phyloP scores from a whole-genome alignment of 305 asterid species.

The Ajuga reptans region DNA sequence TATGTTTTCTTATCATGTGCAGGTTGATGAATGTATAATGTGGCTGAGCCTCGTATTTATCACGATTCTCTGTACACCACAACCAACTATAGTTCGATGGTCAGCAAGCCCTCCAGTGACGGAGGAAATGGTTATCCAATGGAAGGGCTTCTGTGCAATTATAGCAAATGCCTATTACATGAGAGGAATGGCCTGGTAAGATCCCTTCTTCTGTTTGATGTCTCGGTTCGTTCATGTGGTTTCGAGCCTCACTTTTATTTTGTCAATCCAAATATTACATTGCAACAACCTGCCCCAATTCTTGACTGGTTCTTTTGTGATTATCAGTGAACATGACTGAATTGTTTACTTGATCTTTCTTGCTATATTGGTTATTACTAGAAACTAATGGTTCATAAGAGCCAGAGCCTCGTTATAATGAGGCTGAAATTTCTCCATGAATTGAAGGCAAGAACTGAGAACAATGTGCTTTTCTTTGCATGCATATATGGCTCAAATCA shows the following conservation, averaged over 20 bases:
- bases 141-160: slow-evolving; percentile 95
- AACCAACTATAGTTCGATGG: slow-evolving; percentile 92
- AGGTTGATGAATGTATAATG: slow-evolving; percentile 85
- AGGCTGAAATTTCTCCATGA: not conserved
- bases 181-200: slow-evolving; percentile 99
- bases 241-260: too few species aligned
- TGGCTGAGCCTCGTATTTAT: slow-evolving; percentile 84
- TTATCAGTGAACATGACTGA: not conserved
- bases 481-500: slow-evolving; percentile 17
- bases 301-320: too few species aligned
- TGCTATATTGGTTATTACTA: too few species aligned
- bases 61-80: slow-evolving; percentile 89
- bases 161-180: slow-evolving; percentile 86
- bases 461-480: not conserved
- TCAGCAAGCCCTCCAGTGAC: slow-evolving; percentile 73
- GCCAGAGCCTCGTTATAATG: not conserved
- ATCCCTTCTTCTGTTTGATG: not conserved
- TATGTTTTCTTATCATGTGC: slow-evolving; percentile 1
- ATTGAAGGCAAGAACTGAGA: not conserved
- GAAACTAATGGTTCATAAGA: too few species aligned
- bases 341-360: not conserved
- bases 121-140: slow-evolving; percentile 47
- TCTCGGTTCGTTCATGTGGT: not conserved
- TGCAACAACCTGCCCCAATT: too few species aligned
- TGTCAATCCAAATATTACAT: too few species aligned